phyloP scores from a whole-genome alignment of 495 filamentous ascomycete genomes.

The Umbilicaria muhlenbergii region DNA sequence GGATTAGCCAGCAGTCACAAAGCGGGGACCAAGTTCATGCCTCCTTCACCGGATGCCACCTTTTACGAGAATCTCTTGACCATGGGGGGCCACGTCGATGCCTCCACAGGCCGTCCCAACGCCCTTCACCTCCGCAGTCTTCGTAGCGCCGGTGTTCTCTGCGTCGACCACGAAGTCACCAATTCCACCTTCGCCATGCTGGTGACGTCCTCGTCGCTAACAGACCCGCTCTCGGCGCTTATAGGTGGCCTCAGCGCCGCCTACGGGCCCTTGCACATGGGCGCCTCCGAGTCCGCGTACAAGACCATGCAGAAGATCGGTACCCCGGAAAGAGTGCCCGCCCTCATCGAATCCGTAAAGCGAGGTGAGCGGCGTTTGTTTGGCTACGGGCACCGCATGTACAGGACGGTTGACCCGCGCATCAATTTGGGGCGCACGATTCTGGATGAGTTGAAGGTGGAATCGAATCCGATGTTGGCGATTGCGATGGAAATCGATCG shows the following conservation, averaged over 20 bases:
- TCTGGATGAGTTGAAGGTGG: constrained; percentile 20
- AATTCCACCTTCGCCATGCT: constrained; percentile 35
- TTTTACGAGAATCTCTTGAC: constrained; percentile 28
- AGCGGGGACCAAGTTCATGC: constrained; percentile 21
- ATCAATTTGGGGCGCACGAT: constrained; percentile 23
- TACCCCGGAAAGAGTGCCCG: constrained; percentile 25
- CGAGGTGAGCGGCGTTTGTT: constrained; percentile 30
- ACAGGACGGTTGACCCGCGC: constrained; percentile 33
- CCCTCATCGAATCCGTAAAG: constrained; percentile 29
- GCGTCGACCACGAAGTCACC: constrained; percentile 38
- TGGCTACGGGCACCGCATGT: constrained; percentile 40
- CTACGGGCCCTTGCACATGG: constrained; percentile 35
- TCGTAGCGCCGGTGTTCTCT: constrained; percentile 26
- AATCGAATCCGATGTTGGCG: constrained; percentile 26
- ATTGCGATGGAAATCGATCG: constrained; percentile 34
- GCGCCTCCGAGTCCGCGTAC: constrained; percentile 35
- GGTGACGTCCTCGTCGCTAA: constrained; percentile 30
- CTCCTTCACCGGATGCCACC: constrained; percentile 19
- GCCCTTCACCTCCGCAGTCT: constrained; percentile 20
- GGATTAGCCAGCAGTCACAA: constrained; percentile 24
- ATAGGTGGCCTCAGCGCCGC: constrained; percentile 22
- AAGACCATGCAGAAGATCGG: constrained; percentile 27
- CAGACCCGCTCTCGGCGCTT: constrained; percentile 28
- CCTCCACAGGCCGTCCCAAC: constrained; percentile 19
- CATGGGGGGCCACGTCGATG: constrained; percentile 27